Evolutionary conservation across 176 grass and related monocot genomes (phyloP), one percentile per base, ranked within the genome.

Genomic region (Stipa capillata): DNA sequence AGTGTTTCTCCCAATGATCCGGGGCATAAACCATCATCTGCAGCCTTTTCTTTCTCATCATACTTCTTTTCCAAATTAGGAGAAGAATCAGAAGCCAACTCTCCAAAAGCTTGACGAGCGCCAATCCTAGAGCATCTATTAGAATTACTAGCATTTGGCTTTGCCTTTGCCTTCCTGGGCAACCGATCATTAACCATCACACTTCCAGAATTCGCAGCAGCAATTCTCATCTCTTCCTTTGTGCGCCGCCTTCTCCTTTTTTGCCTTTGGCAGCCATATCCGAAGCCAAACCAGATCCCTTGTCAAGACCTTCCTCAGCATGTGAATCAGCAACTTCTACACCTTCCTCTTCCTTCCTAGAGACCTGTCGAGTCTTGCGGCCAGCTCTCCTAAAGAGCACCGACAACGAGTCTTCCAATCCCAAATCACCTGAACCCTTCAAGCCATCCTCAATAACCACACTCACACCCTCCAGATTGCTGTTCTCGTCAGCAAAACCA

Each of bases 371-470:
- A 25, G 81, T n/a, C 21, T 81, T 84, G 47, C 71, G 79, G 31
- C 77, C 40, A 67, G 88, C 36, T 87, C 44, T 92, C 60, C 81
- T 89, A 66, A 99, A 80, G 56, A 99, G 74, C 42, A 54, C 33
- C 0, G 75, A 95, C 53, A 95, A 80, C 32, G 90, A 95, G 57
- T 99, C 88, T 71, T 89, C 63, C 54, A 91, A 73, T 43, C 82
- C 78, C 51, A 90, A 31, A 90, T 92, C 83, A 17, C 85, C 82
- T 48, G 88, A 78, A 80, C 18, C 47, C 4, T 58, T 33, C n/a
- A 84, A 78, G 51, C 12, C 82, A 48, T 60, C 58, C 70, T 51
- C 51, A 71, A 13, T 9, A 50, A 40, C 34, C 44, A 43, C 42
- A 44, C 86, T 83, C 73, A 73, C 69, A 13, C 61, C 80, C 42